A percentile compares a stretch with the other conserved stretches of the same genome.
Conservation (phyloP, 345 rosid species). For the Laguncularia racemosa region DNA sequence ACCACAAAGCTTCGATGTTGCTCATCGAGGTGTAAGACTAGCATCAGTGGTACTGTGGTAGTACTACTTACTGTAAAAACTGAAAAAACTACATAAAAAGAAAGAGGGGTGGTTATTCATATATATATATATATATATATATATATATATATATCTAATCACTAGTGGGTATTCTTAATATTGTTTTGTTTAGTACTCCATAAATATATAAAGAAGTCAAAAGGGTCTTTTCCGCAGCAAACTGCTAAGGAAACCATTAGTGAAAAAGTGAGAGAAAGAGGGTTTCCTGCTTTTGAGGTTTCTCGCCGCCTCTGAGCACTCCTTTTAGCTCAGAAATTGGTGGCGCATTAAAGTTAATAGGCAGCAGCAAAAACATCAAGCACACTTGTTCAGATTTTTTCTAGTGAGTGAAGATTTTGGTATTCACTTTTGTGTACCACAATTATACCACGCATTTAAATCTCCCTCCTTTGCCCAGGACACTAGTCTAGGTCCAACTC, state of each 20-base stretch:
- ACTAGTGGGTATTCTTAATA: not conserved
- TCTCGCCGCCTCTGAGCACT: slow-evolving; percentile 23
- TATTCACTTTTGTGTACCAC: not conserved
- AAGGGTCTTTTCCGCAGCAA: slow-evolving; percentile 18
- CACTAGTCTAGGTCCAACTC: too few species aligned
- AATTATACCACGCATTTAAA: slow-evolving; percentile 22
- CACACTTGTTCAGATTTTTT: not conserved
- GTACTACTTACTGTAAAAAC: too few species aligned
- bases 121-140: too few species aligned
- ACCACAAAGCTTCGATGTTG: too few species aligned
- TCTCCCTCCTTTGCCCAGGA: slow-evolving; percentile 8
- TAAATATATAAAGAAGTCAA: slow-evolving; percentile 5
- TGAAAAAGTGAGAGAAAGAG: not conserved
- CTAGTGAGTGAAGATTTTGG: slow-evolving; percentile 4
- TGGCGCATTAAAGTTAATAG: slow-evolving; percentile 22
- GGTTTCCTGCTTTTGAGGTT: slow-evolving; percentile 28
- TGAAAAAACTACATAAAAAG: too few species aligned
- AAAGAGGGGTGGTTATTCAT: too few species aligned
- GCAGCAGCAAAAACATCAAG: slow-evolving; percentile 2
- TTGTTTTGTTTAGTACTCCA: not conserved
- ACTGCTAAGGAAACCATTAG: slow-evolving; percentile 8
- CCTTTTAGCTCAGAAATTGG: slow-evolving; percentile 13
- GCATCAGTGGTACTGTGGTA: too few species aligned
- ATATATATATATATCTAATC: too few species aligned
- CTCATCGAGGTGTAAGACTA: too few species aligned